Base-by-base conservation (phyloP, 352 stramenopile genomes). In the Phytopythium oedochilum region DNA sequence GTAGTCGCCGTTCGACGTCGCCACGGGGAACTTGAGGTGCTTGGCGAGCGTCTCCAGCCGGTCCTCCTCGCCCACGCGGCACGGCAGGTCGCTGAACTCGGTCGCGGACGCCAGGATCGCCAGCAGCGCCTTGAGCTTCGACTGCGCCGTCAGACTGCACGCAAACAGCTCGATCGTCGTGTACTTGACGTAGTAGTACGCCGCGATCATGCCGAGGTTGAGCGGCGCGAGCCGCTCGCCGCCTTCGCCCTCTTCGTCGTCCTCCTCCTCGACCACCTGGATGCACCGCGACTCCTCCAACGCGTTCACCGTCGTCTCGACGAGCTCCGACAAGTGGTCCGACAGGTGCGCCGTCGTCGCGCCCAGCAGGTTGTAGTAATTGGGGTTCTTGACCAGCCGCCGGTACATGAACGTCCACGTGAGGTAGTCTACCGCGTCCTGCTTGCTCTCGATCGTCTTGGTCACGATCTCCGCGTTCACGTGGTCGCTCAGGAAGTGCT, bases 381-480 rank as follows among this genome's bases (percentile, higher is more conserved):
- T 99, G 3, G 98, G 98, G 75, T 99, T 99, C 72, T 99, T 98
- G 51, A 96, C 88, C 31, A 99, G 71, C 10, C 98, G 92, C 6
- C 97, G 89, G 71, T 99, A 99, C 77, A 99, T 94, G 52, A 99
- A 98, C 2, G 97, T 99, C 97, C 97, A 99, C 38, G 97, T 99
- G 25, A 99, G 77, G 69, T 99, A 99, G 63, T 99, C 97, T 35
- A 99, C 95, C 0, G 96, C 97, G 52, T 99, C 97, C 64, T 99
- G 96, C 80, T 99, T 99, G 66, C 83, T 98, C 62, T 98, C 94
- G 51, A 99, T 98, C 10, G 91, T 99, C 70, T 98, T 97, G 0
- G 94, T 98, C 25, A 99, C 97, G 66, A 99, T 97, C 64, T 99
- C 98, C 15, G 97, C 97, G 61, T 99, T 99, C 29, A 99, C 85